These are phyloP conservation scores for Vaccinium darrowii DNA, from an alignment of 148 eudicot species.

Conservation along the genomic window DNA sequence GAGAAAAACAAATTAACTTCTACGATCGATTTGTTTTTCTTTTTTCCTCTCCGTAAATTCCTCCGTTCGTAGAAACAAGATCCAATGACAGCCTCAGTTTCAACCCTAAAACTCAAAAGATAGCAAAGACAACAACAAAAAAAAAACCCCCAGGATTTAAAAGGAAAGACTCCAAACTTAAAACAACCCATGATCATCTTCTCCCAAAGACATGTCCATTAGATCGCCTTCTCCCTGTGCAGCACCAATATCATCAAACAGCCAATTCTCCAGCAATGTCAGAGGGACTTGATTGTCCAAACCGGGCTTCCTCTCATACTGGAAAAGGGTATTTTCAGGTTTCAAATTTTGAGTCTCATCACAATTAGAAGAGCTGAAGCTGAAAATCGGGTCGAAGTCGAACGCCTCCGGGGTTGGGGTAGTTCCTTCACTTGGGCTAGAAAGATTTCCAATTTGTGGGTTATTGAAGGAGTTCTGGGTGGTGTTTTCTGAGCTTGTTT, in stretches of 20 bases:
- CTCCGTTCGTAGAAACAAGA: background rate
- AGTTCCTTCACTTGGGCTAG: conserved; percentile 43
- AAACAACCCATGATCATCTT: conserved; percentile 38
- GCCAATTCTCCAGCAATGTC: conserved; percentile 64
- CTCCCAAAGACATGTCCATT: conserved; percentile 49
- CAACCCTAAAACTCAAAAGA: background rate
- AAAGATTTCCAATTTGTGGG: conserved; percentile 16
- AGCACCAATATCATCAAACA: conserved; percentile 55
- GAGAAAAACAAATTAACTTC: background rate
- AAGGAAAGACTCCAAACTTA: conserved; percentile 5
- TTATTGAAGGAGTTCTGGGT: conserved; percentile 22
- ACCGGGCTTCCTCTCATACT: conserved; percentile 31
- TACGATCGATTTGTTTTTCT: background rate
- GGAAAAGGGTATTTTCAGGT: conserved; percentile 11
- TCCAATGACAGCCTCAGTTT: background rate
- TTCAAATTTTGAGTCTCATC: conserved; percentile 7
- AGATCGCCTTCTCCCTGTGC: conserved; percentile 45
- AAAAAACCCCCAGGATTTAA: background rate
- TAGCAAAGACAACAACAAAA: background rate
- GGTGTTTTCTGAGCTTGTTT: conserved; percentile 34
- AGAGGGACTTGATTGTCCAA: conserved; percentile 36
- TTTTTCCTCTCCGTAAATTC: background rate
- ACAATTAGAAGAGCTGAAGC: conserved; percentile 33
- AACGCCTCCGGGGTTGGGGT: conserved; percentile 17
- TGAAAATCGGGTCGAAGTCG: conserved; percentile 30